These are phyloP conservation scores for Backusella macrospora DNA, from an alignment of 192 early-diverging fungal species.

Conservation along the genomic window DNA sequence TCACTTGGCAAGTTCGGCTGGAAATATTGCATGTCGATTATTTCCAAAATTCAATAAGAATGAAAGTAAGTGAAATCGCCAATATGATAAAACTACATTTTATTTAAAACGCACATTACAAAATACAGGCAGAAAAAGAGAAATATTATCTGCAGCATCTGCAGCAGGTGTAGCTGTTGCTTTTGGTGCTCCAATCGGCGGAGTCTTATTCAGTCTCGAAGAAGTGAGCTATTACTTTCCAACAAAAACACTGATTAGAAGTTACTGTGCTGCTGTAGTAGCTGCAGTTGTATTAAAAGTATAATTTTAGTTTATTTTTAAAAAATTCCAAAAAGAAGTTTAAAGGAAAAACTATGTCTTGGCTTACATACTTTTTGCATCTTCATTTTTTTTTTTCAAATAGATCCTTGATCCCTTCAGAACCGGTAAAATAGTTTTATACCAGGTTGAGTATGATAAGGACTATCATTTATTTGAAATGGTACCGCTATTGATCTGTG, in stretches of 20 bases:
- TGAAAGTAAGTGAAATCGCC: conserved; percentile 55
- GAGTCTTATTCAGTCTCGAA: conserved; percentile 92
- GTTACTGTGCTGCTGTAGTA: conserved; percentile 92
- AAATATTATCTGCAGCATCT: conserved; percentile 90
- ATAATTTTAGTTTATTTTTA: not conserved
- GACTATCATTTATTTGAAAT: conserved; percentile 94
- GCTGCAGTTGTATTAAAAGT: conserved; percentile 86
- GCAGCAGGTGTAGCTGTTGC: conserved; percentile 94
- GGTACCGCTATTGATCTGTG: conserved; percentile 80
- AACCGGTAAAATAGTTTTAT: conserved; percentile 81
- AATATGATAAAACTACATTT: not conserved
- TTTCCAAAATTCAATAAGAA: conserved; percentile 93
- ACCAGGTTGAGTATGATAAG: conserved; percentile 86
- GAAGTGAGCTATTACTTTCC: conserved; percentile 94
- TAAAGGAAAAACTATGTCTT: not conserved
- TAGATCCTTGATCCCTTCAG: conserved; percentile 83
- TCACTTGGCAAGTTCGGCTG: conserved; percentile 88
- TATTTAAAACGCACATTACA: not conserved
- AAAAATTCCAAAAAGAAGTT: not conserved
- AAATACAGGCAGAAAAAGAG: conserved; percentile 75
- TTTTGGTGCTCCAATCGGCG: conserved; percentile 96
- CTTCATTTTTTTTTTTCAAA: not conserved
- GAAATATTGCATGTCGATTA: conserved; percentile 81
- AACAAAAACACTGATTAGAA: conserved; percentile 90
- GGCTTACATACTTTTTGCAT: not conserved